Base-by-base conservation (phyloP, 163 green algal species). In the Scenedesmus sp. region DNA sequence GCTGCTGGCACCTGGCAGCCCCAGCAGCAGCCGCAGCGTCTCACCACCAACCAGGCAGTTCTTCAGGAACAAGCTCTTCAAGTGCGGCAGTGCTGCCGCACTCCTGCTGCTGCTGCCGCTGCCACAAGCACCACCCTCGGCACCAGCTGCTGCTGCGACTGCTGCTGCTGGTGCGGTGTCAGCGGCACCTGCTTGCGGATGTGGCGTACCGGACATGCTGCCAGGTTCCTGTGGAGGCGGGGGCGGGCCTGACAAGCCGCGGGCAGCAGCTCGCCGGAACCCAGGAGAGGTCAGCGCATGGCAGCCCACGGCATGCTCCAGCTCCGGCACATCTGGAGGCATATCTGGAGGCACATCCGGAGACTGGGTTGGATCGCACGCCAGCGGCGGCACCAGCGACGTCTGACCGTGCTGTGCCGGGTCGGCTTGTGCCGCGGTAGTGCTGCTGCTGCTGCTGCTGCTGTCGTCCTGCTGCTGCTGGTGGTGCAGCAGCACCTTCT, bases 401-500 rank as follows among this genome's bases (percentile, higher is more conserved):
- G 40, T 49, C 82, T 88, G 82, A 53, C 80, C 33, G 35, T 59
- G 82, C 53, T 78, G 83, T 1, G 43, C 44, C 2, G 20, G 4
- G 30, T 76, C 33, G 16, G 40, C 3, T 26, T 51, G 81, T 15
- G 79, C 1, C 46, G 13, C 20, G 3, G 35, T 72, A 7, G 53
- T 68, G 51, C 40, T 81, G 33, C 51, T 86, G 33, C 53, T 35
- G 85, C 68, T 68, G 44, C 70, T 83, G 40, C 42, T 89, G 42
- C 51, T 70, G 83, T 56, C 33, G 15, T 46, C 35, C 22, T 81
- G 40, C 2, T 42, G 35, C 2, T 46, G 51, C 22, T 81, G 40
- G 9, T 42, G 35, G 22, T 85, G 65, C 37, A 91, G 79, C 78
- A 91, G 42, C 40, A 82, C 87, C 56, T 87, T 91, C 30, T 91